phyloP scores from a whole-genome alignment of 2,329 filamentous ascomycete genomes.

The Madurella mycetomatis region DNA sequence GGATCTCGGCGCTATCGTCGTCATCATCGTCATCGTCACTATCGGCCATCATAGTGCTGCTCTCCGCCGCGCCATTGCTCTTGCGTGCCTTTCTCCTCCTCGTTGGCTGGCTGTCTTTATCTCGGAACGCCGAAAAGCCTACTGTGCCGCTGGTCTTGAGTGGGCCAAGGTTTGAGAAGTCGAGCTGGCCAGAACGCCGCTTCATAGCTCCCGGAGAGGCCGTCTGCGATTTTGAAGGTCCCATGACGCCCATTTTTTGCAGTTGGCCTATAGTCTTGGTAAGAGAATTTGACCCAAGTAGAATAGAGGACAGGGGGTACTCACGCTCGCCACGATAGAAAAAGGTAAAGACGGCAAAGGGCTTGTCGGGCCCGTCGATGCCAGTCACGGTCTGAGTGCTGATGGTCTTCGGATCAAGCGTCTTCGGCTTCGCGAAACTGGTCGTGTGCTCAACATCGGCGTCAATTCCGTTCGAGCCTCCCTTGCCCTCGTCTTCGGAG shows the following conservation, averaged over 20 bases:
- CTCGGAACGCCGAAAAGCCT: constrained; percentile 84
- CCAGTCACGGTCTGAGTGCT: constrained; percentile 99
- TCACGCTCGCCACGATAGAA: constrained; percentile 93
- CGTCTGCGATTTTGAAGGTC: constrained; percentile 60
- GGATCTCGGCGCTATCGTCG: constrained; percentile 57
- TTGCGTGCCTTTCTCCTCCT: constrained; percentile 57
- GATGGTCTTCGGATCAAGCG: constrained; percentile 92
- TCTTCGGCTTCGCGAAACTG: constrained; percentile 95
- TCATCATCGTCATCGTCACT: constrained; percentile 71
- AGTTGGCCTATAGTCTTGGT: constrained; percentile 66
- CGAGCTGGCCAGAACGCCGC: constrained; percentile 74
- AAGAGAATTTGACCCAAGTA: background rate
- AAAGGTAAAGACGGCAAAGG: constrained; percentile 96
- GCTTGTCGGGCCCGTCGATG: constrained; percentile 91
- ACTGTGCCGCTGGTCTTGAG: constrained; percentile 83
- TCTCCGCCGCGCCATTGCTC: constrained; percentile 56
- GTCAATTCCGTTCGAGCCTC: constrained; percentile 55
- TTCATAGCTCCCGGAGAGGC: constrained; percentile 61
- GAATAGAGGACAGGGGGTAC: constrained; percentile 36
- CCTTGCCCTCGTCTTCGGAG: constrained; percentile 58
- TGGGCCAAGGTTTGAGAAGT: constrained; percentile 80
- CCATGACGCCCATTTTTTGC: constrained; percentile 89
- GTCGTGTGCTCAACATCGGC: constrained; percentile 94
- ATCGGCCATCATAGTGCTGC: constrained; percentile 60
- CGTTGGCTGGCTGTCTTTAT: constrained; percentile 54